Evolutionary conservation across 1,139 yeast species (phyloP), one percentile per base, ranked within the genome.

Genomic region (Yamadazyma atlantica): DNA sequence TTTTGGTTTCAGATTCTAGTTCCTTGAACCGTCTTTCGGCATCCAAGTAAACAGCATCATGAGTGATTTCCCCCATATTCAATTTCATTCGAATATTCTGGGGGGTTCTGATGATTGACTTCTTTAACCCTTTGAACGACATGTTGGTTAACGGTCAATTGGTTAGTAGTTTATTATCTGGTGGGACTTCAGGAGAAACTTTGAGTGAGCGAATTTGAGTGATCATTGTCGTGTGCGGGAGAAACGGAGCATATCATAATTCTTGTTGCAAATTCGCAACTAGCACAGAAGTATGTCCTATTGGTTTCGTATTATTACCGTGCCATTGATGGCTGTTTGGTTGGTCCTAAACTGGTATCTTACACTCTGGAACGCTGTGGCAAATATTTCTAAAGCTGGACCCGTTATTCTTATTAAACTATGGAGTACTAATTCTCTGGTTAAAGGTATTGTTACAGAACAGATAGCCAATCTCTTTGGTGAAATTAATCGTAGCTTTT

Each of bases 1-100:
- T 85, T 65, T 88, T 86, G 34, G 97, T 89, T 62, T 90, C 96
- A 15, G 66, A 60, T 60, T 92, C 98, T 54, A 92, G 70, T 58
- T 90, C 97, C 58, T 85, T 86, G 72, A 94, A 92, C 54, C 98
- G 78, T 60, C 97, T 77, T 62, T 92, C 98, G 7, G 97, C 97
- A 64, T 92, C 99, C 35, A 76, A 75, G 59, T 89, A 92, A 15
- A 92, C 96, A 0, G 96, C 79, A 58, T 92, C 99, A 38, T 70
- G 75, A 36, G 96, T 87, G 38, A 77, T 73, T 36, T 83, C 85
- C 29, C 96, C 97, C 90, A 84, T 85, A 61, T 85, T 82, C 61
- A 85, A 59, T 69, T 84, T 85, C 57, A 82, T 88, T 49, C 90
- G 81, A 54, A 85, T 71, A 45, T 73, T 77, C 59, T 85, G 92